Evolutionary conservation across 495 filamentous ascomycete species (phyloP), one percentile per base, ranked within the genome.

Genomic region (Penicillium herquei): DNA sequence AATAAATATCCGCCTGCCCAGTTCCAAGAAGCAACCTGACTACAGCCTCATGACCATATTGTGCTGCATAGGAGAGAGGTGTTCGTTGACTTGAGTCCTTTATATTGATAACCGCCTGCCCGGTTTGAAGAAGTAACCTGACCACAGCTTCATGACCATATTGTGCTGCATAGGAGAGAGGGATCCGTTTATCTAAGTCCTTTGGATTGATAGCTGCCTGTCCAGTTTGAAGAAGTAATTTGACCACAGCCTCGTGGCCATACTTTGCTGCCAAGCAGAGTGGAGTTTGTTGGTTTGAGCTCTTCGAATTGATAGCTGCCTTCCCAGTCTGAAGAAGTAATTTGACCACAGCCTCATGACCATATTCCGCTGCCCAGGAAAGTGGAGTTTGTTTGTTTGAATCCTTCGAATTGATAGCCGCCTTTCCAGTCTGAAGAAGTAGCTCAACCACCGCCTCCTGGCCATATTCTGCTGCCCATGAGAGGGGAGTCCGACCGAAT

Each of bases 11-110:
- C 9, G 49, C 56, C 13, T 39, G 35, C 18, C 33, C 48, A 31
- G 45, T 56, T 6, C 59, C 16, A 30, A 72, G 55, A 17, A 69
- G 44, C 12, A 70, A 40, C 50, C 58, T 50, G 42, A 67, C 55
- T 10, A 62, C 50, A 31, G 26, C 34, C 42, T 40, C 52, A 39
- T 55, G 52, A 13, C 52, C 52, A 0, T 40, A 14, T 32, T 40
- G 1, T 17, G 52, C 34, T 16, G 52, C 52, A 16, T 13, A 48
- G 6, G 13, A 48, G n/a, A 55, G 32, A n/a, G n/a, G n/a, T n/a
- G n/a, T n/a, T n/a, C n/a, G n/a, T n/a, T n/a, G n/a, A n/a, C n/a
- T n/a, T n/a, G n/a, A n/a, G n/a, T n/a, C n/a, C n/a, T n/a, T n/a
- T n/a, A n/a, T n/a, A n/a, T n/a, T n/a, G n/a, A n/a, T n/a, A n/a